Evolutionary conservation across 2,329 filamentous ascomycete genomes (phyloP).

Genomic region (Aphanoascus verrucosus): DNA sequence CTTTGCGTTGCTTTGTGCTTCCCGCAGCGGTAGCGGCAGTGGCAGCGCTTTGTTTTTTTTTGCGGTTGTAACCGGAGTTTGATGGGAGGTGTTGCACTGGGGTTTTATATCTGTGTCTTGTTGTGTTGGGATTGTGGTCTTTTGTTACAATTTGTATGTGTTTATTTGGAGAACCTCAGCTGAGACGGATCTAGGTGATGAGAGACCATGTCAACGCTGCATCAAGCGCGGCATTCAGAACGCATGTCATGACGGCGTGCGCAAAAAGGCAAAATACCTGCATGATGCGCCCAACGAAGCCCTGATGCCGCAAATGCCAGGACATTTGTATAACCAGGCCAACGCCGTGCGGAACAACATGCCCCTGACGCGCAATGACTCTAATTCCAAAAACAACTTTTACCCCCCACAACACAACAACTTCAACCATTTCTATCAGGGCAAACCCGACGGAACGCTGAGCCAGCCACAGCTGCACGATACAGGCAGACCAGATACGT

Average conservation of each 20-base stretch:
- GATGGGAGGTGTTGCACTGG: not conserved
- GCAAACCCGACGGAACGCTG: slow-evolving; percentile 23
- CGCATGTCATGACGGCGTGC: slow-evolving; percentile 86
- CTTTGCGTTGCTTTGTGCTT: slow-evolving; percentile 11
- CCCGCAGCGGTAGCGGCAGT: not conserved
- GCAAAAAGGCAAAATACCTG: slow-evolving; percentile 98
- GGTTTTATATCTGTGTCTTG: not conserved
- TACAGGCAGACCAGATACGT: slow-evolving; percentile 38
- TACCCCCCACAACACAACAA: slow-evolving; percentile 30
- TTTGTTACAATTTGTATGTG: slow-evolving; percentile 12
- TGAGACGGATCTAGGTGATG: slow-evolving; percentile 57
- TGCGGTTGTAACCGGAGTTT: slow-evolving; percentile 1
- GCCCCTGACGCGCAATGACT: slow-evolving; percentile 21
- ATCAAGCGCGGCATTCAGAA: slow-evolving; percentile 88
- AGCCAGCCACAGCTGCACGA: slow-evolving; percentile 17
- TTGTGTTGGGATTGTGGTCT: not conserved
- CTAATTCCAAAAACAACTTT: slow-evolving; percentile 31
- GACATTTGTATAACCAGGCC: slow-evolving; percentile 47
- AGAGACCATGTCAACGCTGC: slow-evolving; percentile 85
- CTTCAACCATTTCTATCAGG: slow-evolving; percentile 32
- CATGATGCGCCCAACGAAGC: slow-evolving; percentile 90
- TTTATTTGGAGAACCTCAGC: slow-evolving; percentile 16
- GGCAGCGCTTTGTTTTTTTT: slow-evolving; percentile 2
- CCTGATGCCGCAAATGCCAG: slow-evolving; percentile 71
- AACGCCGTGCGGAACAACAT: slow-evolving; percentile 29